A percentile compares a stretch with the other conserved stretches of the same genome.
Conservation (phyloP, 2,329 filamentous ascomycete genomes). For the Nectriaceae sp. region DNA sequence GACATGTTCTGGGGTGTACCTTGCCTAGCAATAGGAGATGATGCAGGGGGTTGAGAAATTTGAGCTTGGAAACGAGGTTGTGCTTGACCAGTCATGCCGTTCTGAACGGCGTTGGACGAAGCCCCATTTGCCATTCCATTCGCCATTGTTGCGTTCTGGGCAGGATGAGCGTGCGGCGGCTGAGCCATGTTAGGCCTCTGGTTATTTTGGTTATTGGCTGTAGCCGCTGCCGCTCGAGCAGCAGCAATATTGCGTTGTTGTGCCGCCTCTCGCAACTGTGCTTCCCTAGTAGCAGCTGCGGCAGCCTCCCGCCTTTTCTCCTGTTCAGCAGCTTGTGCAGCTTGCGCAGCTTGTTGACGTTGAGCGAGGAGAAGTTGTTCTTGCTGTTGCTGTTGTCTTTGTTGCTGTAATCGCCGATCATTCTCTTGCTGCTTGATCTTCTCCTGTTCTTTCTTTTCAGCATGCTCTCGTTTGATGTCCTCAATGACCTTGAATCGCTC, state of each 20-base stretch:
- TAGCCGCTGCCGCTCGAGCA: slow-evolving; percentile 32
- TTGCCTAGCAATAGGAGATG: slow-evolving; percentile 67
- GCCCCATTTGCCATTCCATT: slow-evolving; percentile 44
- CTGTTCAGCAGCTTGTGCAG: slow-evolving; percentile 31
- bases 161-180: slow-evolving; percentile 37
- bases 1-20: slow-evolving; percentile 66
- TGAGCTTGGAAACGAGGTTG: slow-evolving; percentile 55
- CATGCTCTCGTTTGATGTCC: slow-evolving; percentile 76
- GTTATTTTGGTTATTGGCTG: slow-evolving; percentile 28
- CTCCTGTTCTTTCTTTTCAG: slow-evolving; percentile 75
- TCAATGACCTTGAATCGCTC: slow-evolving; percentile 91
- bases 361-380: slow-evolving; percentile 49
- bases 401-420: slow-evolving; percentile 53
- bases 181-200: slow-evolving; percentile 28
- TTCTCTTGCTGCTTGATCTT: slow-evolving; percentile 67
- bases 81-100: slow-evolving; percentile 40
- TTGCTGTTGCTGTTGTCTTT: slow-evolving; percentile 45
- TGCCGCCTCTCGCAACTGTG: slow-evolving; percentile 39
- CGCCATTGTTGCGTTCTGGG: slow-evolving; percentile 37
- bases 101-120: slow-evolving; percentile 39
- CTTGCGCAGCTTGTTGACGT: slow-evolving; percentile 46
- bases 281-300: slow-evolving; percentile 34
- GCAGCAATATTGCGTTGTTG: slow-evolving; percentile 32
- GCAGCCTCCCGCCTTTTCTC: slow-evolving; percentile 44
- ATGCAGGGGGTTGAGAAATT: slow-evolving; percentile 63